Percentiles rank a stretch among this genome's conserved stretches.
phyloP scores from a whole-genome alignment of 306 rosid species.

The Cucumis cinereus region DNA sequence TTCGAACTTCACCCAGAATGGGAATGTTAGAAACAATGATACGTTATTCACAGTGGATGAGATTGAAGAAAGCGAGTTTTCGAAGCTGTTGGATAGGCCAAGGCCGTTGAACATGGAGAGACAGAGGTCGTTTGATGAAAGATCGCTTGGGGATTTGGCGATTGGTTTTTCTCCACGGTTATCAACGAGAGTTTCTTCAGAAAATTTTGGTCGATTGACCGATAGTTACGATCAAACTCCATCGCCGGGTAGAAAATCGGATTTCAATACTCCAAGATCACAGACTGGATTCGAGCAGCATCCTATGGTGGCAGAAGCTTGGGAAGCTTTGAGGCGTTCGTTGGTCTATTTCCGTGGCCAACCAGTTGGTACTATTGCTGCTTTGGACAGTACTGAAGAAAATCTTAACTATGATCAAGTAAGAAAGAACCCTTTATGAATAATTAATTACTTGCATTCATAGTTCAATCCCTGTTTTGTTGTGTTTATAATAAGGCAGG shows the following conservation, averaged over 20 bases:
- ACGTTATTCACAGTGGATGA: slow-evolving; percentile 17
- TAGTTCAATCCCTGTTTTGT: background rate
- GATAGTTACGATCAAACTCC: slow-evolving; percentile 27
- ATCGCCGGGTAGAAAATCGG: slow-evolving; percentile 39
- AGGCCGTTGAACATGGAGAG: slow-evolving; percentile 56
- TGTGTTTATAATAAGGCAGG: background rate
- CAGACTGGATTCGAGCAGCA: slow-evolving; percentile 28
- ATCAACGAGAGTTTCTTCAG: slow-evolving; percentile 20
- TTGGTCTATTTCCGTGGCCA: slow-evolving; percentile 62
- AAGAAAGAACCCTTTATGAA: background rate
- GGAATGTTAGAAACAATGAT: slow-evolving; percentile 22
- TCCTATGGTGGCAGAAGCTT: slow-evolving; percentile 51
- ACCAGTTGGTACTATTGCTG: slow-evolving; percentile 93
- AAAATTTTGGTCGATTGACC: slow-evolving; percentile 18
- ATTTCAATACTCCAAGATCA: slow-evolving; percentile 40
- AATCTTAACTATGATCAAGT: slow-evolving; percentile 71
- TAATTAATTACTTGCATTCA: background rate
- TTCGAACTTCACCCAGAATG: slow-evolving; percentile 29
- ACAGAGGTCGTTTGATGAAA: slow-evolving; percentile 62
- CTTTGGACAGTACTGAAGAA: slow-evolving; percentile 63
- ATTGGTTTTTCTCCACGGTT: slow-evolving; percentile 37
- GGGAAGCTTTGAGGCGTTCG: slow-evolving; percentile 73
- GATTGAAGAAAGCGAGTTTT: slow-evolving; percentile 40
- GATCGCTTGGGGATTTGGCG: slow-evolving; percentile 44
- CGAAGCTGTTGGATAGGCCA: slow-evolving; percentile 47